These are phyloP conservation scores for Pelargonium cotyledonis DNA, from an alignment of 441 rosid species.

Conservation along the genomic window DNA sequence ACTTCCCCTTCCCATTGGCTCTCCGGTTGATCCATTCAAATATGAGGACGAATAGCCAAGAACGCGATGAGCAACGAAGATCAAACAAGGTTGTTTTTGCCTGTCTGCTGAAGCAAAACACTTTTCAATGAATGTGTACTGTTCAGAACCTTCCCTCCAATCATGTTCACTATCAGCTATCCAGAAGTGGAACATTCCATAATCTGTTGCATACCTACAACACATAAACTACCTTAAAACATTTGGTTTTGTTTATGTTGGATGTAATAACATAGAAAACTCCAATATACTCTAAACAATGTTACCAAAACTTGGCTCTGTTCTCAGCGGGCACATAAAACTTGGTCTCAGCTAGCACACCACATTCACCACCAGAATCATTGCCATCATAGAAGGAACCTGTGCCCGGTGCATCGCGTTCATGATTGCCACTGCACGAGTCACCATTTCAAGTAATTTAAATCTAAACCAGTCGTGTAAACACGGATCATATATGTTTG, in stretches of 20 bases:
- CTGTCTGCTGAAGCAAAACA: constrained; percentile 2
- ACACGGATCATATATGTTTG: background rate
- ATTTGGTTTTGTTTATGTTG: background rate
- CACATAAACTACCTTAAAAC: background rate
- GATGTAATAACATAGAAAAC: no score
- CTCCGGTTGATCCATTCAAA: background rate
- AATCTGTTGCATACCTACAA: constrained; percentile 67
- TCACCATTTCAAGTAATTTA: constrained; percentile 7
- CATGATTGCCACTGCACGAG: constrained; percentile 71
- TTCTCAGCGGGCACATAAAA: constrained; percentile 81
- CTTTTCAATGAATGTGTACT: constrained; percentile 13
- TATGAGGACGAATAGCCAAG: constrained; percentile 1
- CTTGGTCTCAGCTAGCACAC: constrained; percentile 83
- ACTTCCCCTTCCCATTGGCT: constrained; percentile 13
- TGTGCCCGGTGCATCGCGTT: constrained; percentile 76
- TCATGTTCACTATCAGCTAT: constrained; percentile 64
- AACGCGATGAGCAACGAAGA: constrained; percentile 5
- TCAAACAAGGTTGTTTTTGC: constrained; percentile 11
- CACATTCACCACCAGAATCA: constrained; percentile 95
- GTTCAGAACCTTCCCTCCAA: constrained; percentile 13
- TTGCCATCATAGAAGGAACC: constrained; percentile 60
- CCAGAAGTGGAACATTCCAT: constrained; percentile 86
- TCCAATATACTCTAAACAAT: no score
- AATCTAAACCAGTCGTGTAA: background rate
- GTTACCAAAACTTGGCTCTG: constrained; percentile 86